These are phyloP conservation scores for Hyaloscypha variabilis DNA, from an alignment of 495 filamentous ascomycete genomes.

Conservation along the genomic window DNA sequence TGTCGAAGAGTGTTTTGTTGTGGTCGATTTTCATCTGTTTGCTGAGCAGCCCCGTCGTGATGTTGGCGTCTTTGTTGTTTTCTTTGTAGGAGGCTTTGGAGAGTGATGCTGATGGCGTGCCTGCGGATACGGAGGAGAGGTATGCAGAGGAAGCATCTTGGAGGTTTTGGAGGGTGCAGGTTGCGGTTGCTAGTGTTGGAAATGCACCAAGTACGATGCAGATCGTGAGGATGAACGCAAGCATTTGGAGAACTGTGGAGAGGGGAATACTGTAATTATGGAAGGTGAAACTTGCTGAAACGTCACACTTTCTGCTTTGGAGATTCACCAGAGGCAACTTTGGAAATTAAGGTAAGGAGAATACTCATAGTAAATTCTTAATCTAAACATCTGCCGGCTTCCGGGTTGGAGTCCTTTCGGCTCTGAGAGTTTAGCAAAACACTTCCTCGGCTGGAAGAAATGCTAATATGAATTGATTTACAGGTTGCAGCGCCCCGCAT, in stretches of 20 bases:
- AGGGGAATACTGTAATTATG: background rate
- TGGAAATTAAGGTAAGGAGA: no score
- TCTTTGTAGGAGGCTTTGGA: conserved; percentile 26
- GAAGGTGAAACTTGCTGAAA: background rate
- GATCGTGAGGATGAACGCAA: background rate
- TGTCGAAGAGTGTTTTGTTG: conserved; percentile 47
- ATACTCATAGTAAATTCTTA: no score
- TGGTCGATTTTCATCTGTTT: conserved; percentile 47
- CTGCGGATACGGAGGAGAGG: conserved; percentile 31
- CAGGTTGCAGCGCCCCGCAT: no score
- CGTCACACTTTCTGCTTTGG: background rate
- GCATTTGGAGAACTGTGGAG: background rate
- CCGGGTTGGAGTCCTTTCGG: no score
- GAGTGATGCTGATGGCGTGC: background rate
- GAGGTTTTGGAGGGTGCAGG: conserved; percentile 28
- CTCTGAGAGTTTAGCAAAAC: no score
- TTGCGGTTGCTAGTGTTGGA: background rate
- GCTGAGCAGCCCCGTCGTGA: conserved; percentile 42
- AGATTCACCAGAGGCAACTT: no score
- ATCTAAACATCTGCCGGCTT: no score
- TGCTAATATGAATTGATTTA: no score
- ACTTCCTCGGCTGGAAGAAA: no score
- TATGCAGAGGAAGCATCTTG: conserved; percentile 41
- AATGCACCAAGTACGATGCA: background rate
- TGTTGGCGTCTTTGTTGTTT: conserved; percentile 42